These are phyloP conservation scores for Penicillium macrosclerotiorum DNA, from an alignment of 495 filamentous ascomycete genomes.

Conservation along the genomic window DNA sequence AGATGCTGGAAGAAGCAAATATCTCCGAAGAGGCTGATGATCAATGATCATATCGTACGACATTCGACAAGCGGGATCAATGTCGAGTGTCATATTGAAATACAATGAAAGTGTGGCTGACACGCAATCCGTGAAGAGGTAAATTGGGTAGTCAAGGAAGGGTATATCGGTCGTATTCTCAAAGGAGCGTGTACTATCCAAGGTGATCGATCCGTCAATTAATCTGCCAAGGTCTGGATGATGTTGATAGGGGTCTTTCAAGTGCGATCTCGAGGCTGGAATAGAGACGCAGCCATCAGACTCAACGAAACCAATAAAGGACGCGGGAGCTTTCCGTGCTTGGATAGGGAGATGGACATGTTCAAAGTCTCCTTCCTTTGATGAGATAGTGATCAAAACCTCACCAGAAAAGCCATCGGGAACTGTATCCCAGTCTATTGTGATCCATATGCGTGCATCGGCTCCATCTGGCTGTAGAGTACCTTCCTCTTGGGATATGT, in stretches of 20 bases:
- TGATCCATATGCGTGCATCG: constrained; percentile 53
- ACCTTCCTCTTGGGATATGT: constrained; percentile 53
- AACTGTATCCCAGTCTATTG: constrained; percentile 35
- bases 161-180: neutral
- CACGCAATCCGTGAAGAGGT: constrained; percentile 53
- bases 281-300: constrained; percentile 51
- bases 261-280: constrained; percentile 29
- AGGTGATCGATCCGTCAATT: constrained; percentile 18
- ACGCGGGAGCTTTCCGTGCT: constrained; percentile 46
- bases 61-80: constrained; percentile 56
- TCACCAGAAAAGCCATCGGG: constrained; percentile 11
- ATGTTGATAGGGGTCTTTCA: constrained; percentile 25
- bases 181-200: neutral
- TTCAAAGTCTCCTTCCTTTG: constrained; percentile 51
- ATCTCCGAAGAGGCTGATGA: constrained; percentile 10
- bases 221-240: constrained; percentile 15
- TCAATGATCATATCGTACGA: constrained; percentile 59
- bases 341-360: constrained; percentile 58
- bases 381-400: constrained; percentile 40
- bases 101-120: constrained; percentile 56
- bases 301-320: constrained; percentile 67
- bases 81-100: constrained; percentile 60
- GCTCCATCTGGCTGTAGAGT: constrained; percentile 42
- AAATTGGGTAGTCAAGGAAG: constrained; percentile 61
- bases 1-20: neutral